Percentiles rank a stretch among this genome's conserved stretches.
phyloP scores from a whole-genome alignment of 2,329 filamentous ascomycete genomes.

The Aspergillus jensenii region DNA sequence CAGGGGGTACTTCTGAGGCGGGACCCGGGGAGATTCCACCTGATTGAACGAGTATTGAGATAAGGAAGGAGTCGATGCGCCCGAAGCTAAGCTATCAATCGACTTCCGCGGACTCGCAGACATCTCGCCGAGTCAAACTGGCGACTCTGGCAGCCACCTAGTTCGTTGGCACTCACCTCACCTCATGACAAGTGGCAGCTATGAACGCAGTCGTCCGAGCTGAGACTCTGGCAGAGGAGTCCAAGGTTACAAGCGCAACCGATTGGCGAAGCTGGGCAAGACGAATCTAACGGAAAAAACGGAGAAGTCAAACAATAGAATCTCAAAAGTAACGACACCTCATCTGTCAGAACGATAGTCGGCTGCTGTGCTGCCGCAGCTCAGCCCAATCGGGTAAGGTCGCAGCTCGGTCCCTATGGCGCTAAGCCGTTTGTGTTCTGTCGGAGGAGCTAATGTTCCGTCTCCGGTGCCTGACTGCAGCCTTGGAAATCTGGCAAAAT shows the following conservation, averaged over 20 bases:
- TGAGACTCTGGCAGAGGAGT: slow-evolving; percentile 1
- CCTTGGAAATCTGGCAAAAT: slow-evolving; percentile 22
- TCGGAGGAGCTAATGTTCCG: slow-evolving; percentile 16
- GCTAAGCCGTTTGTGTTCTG: slow-evolving; percentile 12
- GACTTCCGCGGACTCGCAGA: slow-evolving; percentile 64
- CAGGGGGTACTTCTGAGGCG: slow-evolving; percentile 37
- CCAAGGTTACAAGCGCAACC: background rate
- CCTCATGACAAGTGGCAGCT: slow-evolving; percentile 33
- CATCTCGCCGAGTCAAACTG: slow-evolving; percentile 52
- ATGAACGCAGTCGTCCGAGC: slow-evolving; percentile 4
- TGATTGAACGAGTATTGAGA: slow-evolving; percentile 48
- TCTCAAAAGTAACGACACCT: background rate
- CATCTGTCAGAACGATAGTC: slow-evolving; percentile 19
- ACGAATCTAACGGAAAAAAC: background rate
- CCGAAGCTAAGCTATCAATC: slow-evolving; percentile 62
- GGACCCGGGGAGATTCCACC: slow-evolving; percentile 36
- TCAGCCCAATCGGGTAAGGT: slow-evolving; percentile 29
- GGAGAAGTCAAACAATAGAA: background rate
- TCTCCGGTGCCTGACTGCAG: background rate
- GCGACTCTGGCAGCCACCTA: slow-evolving; percentile 35
- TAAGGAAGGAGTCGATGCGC: slow-evolving; percentile 52
- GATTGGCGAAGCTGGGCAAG: background rate
- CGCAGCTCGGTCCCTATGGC: slow-evolving; percentile 18
- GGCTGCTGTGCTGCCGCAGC: slow-evolving; percentile 21
- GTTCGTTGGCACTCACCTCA: slow-evolving; percentile 31